A percentile compares a stretch with the other conserved stretches of the same genome.
phyloP scores from a whole-genome alignment of 2,329 filamentous ascomycete species.

The Zymoseptoria crescenta region DNA sequence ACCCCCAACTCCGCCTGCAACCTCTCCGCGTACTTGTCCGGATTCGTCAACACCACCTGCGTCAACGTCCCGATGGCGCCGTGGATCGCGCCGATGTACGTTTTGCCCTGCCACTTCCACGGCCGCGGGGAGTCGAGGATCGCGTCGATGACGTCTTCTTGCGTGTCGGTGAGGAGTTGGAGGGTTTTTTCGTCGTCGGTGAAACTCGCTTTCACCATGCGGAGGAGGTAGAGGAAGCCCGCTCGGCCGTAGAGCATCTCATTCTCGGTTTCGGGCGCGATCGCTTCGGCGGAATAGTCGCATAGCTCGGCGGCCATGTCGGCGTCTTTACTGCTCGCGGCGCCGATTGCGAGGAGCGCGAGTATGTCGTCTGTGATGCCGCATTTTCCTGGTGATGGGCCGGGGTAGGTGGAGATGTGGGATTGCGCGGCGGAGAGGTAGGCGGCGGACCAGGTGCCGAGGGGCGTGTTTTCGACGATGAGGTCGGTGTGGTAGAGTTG shows the following conservation, averaged over 20 bases:
- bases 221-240: conserved; percentile 59
- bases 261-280: conserved; percentile 43
- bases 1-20: conserved; percentile 47
- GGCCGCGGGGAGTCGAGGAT: conserved; percentile 50
- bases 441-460: conserved; percentile 44
- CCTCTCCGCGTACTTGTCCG: conserved; percentile 45
- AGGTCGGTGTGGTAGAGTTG: conserved; percentile 40
- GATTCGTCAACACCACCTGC: conserved; percentile 56
- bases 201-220: conserved; percentile 54
- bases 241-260: conserved; percentile 62
- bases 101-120: conserved; percentile 59
- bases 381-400: conserved; percentile 40
- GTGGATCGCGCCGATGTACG: conserved; percentile 59
- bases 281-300: conserved; percentile 42
- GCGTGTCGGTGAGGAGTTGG: conserved; percentile 46
- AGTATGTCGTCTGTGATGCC: conserved; percentile 46
- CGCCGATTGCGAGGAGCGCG: conserved; percentile 42
- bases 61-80: conserved; percentile 63
- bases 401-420: conserved; percentile 42
- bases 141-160: conserved; percentile 50
- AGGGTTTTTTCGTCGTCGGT: conserved; percentile 42
- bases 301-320: conserved; percentile 45
- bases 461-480: conserved; percentile 37
- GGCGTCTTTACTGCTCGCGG: conserved; percentile 42
- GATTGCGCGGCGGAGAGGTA: conserved; percentile 45